These are phyloP conservation scores for Gossypium bickii DNA, from an alignment of 345 rosid genomes.

Conservation along the genomic window DNA sequence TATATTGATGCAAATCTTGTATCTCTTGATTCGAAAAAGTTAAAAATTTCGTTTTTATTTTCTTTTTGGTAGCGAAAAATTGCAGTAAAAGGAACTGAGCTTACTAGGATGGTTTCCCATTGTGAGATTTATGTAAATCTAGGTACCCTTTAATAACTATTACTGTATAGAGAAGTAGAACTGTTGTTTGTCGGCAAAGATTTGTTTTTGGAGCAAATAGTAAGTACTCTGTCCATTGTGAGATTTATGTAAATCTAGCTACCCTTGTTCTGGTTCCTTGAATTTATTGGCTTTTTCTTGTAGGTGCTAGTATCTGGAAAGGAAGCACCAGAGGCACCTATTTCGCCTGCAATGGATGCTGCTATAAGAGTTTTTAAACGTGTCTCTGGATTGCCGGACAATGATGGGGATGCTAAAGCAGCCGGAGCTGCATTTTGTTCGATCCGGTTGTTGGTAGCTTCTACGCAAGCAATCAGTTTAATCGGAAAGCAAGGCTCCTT, in stretches of 20 bases:
- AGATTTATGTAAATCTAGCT: background rate
- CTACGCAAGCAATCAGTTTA: conserved; percentile 79
- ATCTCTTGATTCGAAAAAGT: background rate
- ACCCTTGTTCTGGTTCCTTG: background rate
- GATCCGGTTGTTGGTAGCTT: conserved; percentile 67
- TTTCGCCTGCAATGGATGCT: conserved; percentile 64
- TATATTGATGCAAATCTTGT: background rate
- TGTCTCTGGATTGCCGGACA: conserved; percentile 41
- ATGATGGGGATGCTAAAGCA: conserved; percentile 26
- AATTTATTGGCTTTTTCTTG: conserved; percentile 2
- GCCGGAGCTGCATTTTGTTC: conserved; percentile 51
- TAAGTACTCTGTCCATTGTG: background rate
- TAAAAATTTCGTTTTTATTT: background rate
- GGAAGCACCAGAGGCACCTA: conserved; percentile 49
- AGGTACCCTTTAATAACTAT: background rate
- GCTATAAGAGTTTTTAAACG: conserved; percentile 54
- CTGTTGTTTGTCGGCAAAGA: background rate
- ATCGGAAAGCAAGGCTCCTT: conserved; percentile 91
- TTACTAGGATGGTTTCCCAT: background rate
- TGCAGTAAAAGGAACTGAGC: background rate
- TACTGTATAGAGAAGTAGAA: background rate
- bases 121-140: background rate
- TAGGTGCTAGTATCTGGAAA: conserved; percentile 59
- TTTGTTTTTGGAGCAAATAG: background rate
- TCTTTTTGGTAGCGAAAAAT: background rate